phyloP scores from a whole-genome alignment of 2,329 filamentous ascomycete species.

The Pseudocercospora musae region DNA sequence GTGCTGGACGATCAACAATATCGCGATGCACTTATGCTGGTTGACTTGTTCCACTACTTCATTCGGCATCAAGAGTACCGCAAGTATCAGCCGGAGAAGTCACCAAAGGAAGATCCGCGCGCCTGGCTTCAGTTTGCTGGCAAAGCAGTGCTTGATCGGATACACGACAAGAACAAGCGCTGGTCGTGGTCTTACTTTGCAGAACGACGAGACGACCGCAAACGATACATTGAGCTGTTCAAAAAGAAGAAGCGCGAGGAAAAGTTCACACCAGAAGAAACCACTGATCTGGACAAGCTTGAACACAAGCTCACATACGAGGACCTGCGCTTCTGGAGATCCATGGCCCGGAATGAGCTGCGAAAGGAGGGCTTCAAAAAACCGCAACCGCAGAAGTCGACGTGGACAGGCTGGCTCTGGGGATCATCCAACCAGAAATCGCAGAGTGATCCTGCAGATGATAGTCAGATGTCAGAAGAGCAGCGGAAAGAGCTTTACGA shows the following conservation, averaged over 20 bases:
- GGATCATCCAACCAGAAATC: slow-evolving; percentile 54
- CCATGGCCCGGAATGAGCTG: slow-evolving; percentile 86
- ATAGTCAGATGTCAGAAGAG: slow-evolving; percentile 87
- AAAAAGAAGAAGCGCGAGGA: slow-evolving; percentile 81
- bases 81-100: slow-evolving; percentile 79
- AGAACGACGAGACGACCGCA: slow-evolving; percentile 85
- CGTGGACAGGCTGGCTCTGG: slow-evolving; percentile 92
- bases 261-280: slow-evolving; percentile 65
- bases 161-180: slow-evolving; percentile 85
- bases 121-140: slow-evolving; percentile 93
- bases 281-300: slow-evolving; percentile 67
- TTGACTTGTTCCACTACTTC: slow-evolving; percentile 98
- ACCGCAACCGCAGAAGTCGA: slow-evolving; percentile 65
- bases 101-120: slow-evolving; percentile 81
- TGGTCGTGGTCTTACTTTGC: slow-evolving; percentile 98
- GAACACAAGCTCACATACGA: slow-evolving; percentile 91
- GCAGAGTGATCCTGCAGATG: slow-evolving; percentile 65
- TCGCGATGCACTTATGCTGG: slow-evolving; percentile 94
- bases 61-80: slow-evolving; percentile 97
- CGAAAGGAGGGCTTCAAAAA: slow-evolving; percentile 92
- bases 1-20: slow-evolving; percentile 98
- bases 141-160: slow-evolving; percentile 83
- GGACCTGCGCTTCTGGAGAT: slow-evolving; percentile 95
- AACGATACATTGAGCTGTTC: slow-evolving; percentile 87
- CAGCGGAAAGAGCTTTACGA: slow-evolving; percentile 95